A percentile compares a stretch with the other conserved stretches of the same genome.
Conservation (phyloP, 2,329 filamentous ascomycete genomes). For the Fusarium armeniacum region DNA sequence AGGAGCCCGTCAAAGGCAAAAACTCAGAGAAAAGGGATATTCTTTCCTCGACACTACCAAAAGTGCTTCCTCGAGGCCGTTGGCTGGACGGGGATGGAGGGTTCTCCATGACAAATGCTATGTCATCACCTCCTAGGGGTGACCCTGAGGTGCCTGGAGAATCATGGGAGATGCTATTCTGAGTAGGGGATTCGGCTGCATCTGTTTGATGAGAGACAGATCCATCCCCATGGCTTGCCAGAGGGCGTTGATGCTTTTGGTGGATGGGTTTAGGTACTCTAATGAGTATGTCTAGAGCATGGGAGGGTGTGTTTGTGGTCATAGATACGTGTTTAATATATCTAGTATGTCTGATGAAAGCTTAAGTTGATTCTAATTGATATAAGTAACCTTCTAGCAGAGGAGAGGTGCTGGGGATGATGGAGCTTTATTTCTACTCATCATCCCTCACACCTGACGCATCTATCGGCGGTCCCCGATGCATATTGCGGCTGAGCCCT, state of each 20-base stretch:
- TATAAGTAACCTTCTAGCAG: background rate
- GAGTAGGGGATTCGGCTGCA: conserved; percentile 38
- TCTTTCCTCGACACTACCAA: conserved; percentile 49
- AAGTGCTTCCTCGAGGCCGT: conserved; percentile 50
- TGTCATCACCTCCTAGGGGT: conserved; percentile 46
- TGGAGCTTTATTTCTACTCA: conserved; percentile 40
- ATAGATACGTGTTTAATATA: conserved; percentile 33
- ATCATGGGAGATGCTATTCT: conserved; percentile 15
- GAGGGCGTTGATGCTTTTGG: conserved; percentile 53
- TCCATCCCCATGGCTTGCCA: conserved; percentile 51
- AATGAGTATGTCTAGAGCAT: conserved; percentile 54
- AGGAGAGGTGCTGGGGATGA: conserved; percentile 10
- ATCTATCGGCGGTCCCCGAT: conserved; percentile 45
- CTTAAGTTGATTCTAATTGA: conserved; percentile 16
- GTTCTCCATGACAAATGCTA: conserved; percentile 43
- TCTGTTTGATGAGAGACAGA: conserved; percentile 42
- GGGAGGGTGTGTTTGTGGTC: conserved; percentile 37
- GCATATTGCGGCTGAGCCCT: conserved; percentile 44
- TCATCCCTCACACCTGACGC: conserved; percentile 20
- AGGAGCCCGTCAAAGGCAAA: conserved; percentile 44
- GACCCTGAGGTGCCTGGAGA: conserved; percentile 45
- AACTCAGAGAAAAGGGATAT: conserved; percentile 46
- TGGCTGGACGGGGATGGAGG: conserved; percentile 29
- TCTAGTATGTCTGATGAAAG: conserved; percentile 30
- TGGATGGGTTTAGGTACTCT: conserved; percentile 53